Base-by-base conservation (phyloP, 331 rosid species). In the Cydonia oblonga region DNA sequence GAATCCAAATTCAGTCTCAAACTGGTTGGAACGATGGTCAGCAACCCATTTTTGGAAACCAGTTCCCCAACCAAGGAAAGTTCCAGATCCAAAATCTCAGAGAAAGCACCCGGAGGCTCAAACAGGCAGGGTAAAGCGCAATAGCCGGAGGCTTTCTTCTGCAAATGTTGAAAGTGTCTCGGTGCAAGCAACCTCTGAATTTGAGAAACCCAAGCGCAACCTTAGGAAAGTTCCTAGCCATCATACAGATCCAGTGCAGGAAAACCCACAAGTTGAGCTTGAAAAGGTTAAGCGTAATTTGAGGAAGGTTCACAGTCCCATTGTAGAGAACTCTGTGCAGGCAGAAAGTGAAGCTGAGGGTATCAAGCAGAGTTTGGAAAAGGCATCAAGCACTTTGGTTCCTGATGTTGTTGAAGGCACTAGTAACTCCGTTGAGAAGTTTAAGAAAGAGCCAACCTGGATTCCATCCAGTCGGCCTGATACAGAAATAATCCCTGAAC, bases 271-370 rank as follows among this genome's bases (percentile, higher is more conserved):
- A 81, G 52, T 26, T 84, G 99, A 95, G 79, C 91, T 95, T 68
- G 99, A 91, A 83, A 95, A 95, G 86, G 88, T 95, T 64, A 95
- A 95, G 38, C 96, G 96, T n/a, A 90, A 83, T 87, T 86, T 91
- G 82, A 91, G 99, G 77, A 95, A 88, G 90, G 92, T 95, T 81
- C 96, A 87, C 64, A 91, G 76, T 81, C 97, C 99, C 7, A 81
- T 79, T 73, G 83, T 81, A 51, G 99, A 90, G 79, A 85, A 81
- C 75, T 66, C 85, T 66, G 85, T 73, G 66, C 86, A 57, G 62
- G 35, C 82, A 18, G 96, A 88, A 82, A 83, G 75, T 26, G 99
- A 85, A 71, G 46, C 84, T 11, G 92, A 86, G 57, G 76, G 70
- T 59, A 73, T 77, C 40, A 89, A 82, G 80, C 89, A 62, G 53